These are phyloP conservation scores for Candolleomyces aberdarensis DNA, from an alignment of 768 basidiomycete genomes.

Conservation along the genomic window DNA sequence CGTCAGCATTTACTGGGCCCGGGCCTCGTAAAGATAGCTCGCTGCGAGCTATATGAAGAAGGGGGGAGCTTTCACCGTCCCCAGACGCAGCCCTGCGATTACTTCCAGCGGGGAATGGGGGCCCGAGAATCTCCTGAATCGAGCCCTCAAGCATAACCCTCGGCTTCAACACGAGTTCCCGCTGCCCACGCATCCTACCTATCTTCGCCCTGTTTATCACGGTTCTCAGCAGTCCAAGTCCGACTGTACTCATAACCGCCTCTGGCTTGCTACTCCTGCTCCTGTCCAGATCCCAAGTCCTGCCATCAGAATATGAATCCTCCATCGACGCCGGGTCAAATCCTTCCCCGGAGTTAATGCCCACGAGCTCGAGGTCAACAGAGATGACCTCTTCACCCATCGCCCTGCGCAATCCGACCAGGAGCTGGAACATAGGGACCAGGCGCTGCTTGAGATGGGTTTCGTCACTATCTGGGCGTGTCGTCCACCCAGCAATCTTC, in stretches of 20 bases:
- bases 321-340: conserved; percentile 19
- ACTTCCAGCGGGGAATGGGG: not conserved
- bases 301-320: conserved; percentile 24
- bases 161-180: conserved; percentile 5
- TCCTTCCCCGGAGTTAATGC: conserved; percentile 1
- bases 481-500: not conserved
- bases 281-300: not conserved
- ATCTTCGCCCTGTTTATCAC: not conserved
- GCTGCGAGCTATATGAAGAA: no score
- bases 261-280: conserved; percentile 1
- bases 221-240: conserved; percentile 9
- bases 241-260: conserved; percentile 6
- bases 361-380: conserved; percentile 17
- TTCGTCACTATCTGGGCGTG: conserved; percentile 4
- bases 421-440: conserved; percentile 21
- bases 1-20: no score
- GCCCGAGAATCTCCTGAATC: conserved; percentile 10
- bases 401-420: conserved; percentile 21
- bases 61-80: no score
- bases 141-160: conserved; percentile 15
- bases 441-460: conserved; percentile 21
- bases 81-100: not conserved
- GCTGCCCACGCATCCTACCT: not conserved
- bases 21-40: no score
- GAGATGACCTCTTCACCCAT: conserved; percentile 22